Base-by-base conservation (phyloP, 2,329 filamentous ascomycete species). In the Trichoderma arundinaceum region DNA sequence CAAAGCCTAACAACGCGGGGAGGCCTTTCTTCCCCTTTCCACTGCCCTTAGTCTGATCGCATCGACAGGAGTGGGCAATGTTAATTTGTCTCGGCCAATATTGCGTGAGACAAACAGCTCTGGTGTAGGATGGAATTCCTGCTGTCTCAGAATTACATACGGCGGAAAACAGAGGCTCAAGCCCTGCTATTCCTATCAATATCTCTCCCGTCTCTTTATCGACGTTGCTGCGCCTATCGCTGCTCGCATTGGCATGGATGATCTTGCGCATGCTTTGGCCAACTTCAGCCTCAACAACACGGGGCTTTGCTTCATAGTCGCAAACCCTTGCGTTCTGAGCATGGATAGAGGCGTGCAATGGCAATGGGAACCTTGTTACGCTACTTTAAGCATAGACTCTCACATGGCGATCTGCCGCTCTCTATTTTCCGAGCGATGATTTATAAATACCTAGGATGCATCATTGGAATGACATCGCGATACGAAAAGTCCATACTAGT, bases 91-190 rank as follows among this genome's bases (percentile, higher is more conserved):
- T 62, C 48, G 46, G 59, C 59, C 48, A 44, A 52, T 49, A 32
- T 22, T 13, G 1, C 13, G 28, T 54, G 59, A 62, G 59, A 53
- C 59, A 62, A 4, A 15, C 3, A 10, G 39, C 49, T 39, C 49
- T 54, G 28, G 28, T 19, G 10, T n/a, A 62, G 59, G 28, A 28
- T 44, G 49, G 59, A 62, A 62, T 62, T 53, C 49, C n/a, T 19
- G 28, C 28, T 53, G 49, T 28, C 28, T 39, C 59, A 46, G 39
- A 8, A 15, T 35, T 35, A n/a, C 46, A 28, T 3, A 38, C 10
- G n/a, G 3, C 7, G 35, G 7, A 13, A 51, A 8, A 46, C 49
- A 15, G 7, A 17, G 17, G 35, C 7, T 2, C 15, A 38, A 7
- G 28, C 22, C 4, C 1, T 19, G 7, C 1, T 33, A 17, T 15